Percentiles rank a stretch among this genome's conserved stretches.
These are phyloP conservation scores for Fragilaria crotonensis DNA, from an alignment of 108 stramenopile genomes.

Conservation along the genomic window DNA sequence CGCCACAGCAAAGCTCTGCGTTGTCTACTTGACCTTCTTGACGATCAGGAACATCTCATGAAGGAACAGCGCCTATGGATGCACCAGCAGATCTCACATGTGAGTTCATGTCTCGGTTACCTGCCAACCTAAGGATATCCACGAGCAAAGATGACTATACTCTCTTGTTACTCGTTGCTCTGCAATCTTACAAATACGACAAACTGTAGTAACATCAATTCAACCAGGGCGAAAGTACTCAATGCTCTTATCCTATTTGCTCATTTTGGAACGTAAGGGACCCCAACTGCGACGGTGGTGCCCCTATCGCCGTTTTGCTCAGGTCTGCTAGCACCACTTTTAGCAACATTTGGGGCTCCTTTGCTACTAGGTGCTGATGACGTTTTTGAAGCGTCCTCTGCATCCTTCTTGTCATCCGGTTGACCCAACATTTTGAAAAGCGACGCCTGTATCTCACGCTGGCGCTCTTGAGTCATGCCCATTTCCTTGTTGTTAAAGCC, in stretches of 20 bases:
- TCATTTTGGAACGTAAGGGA: background rate
- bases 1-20: background rate
- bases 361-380: background rate
- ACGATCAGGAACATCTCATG: background rate
- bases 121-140: background rate
- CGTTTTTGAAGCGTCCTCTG: background rate
- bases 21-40: background rate
- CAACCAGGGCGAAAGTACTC: no score
- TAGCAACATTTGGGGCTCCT: no score
- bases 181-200: no score
- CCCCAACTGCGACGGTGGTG: background rate
- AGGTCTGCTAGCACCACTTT: no score
- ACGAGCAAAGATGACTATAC: no score
- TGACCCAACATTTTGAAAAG: slow-evolving; percentile 85
- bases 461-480: slow-evolving; percentile 82
- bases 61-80: background rate
- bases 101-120: background rate
- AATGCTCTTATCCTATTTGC: no score
- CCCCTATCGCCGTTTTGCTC: no score
- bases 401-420: slow-evolving; percentile 25
- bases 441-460: slow-evolving; percentile 79
- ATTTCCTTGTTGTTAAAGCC: slow-evolving; percentile 64
- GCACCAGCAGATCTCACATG: background rate
- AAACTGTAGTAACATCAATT: no score
- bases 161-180: no score